Percentiles rank a stretch among this genome's conserved stretches.
phyloP scores from a whole-genome alignment of 306 rosid genomes.

The Vigna unguiculata region DNA sequence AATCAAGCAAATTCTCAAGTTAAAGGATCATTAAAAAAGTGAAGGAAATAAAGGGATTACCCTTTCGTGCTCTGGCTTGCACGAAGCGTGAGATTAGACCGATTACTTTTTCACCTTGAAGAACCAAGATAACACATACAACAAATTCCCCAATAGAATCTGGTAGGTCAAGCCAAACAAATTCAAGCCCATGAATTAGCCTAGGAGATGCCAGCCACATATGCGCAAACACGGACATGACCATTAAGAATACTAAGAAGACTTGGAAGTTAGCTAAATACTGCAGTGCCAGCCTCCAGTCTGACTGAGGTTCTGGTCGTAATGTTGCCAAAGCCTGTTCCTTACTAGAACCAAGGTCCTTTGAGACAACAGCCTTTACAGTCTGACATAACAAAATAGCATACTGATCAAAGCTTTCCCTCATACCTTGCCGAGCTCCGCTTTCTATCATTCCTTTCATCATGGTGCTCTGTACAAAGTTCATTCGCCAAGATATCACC shows the following conservation, averaged over 20 bases:
- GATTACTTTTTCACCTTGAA: conserved; percentile 76
- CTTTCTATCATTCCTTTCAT: conserved; percentile 96
- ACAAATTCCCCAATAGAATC: conserved; percentile 90
- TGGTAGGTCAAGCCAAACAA: conserved; percentile 90
- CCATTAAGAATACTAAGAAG: conserved; percentile 61
- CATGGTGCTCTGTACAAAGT: conserved; percentile 94
- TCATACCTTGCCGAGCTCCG: conserved; percentile 92
- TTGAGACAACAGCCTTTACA: conserved; percentile 76
- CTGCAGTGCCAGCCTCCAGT: conserved; percentile 76
- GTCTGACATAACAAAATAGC: conserved; percentile 69
- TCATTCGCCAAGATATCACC: conserved; percentile 89
- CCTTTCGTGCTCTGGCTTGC: conserved; percentile 77
- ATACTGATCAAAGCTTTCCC: conserved; percentile 83
- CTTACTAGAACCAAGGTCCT: conserved; percentile 80
- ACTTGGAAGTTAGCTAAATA: conserved; percentile 78
- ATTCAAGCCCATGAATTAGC: conserved; percentile 81
- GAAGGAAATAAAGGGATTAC: conserved; percentile 51
- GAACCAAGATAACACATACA: conserved; percentile 67
- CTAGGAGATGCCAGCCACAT: conserved; percentile 68
- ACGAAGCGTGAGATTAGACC: conserved; percentile 79
- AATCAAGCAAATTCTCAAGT: conserved; percentile 34
- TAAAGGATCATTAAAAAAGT: conserved; percentile 25
- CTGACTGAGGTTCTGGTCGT: conserved; percentile 70
- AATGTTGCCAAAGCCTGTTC: conserved; percentile 88
- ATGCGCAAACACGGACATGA: conserved; percentile 74